phyloP scores from a whole-genome alignment of 495 filamentous ascomycete genomes.

The Talaromyces borbonicus region DNA sequence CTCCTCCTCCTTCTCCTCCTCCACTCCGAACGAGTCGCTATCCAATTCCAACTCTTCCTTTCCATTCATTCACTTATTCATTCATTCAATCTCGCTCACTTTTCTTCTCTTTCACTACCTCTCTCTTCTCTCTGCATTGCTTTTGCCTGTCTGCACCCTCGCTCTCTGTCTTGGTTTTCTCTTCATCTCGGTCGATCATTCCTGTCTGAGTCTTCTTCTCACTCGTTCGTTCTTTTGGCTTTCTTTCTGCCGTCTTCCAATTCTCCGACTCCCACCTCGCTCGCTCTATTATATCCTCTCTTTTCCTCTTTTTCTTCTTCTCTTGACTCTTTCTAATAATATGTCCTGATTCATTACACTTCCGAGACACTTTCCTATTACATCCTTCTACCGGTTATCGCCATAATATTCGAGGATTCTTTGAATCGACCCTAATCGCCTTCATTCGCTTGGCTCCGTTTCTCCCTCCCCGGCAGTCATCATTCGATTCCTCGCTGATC shows the following conservation, averaged over 20 bases:
- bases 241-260: conserved; percentile 11
- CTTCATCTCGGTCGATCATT: conserved; percentile 6
- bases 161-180: conserved; percentile 13
- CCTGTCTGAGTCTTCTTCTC: conserved; percentile 6
- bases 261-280: conserved; percentile 8
- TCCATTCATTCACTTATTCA: background rate
- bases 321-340: too few relatives aligned
- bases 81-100: background rate
- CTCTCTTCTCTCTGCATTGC: conserved; percentile 8
- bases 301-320: conserved; percentile 13
- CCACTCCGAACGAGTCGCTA: background rate
- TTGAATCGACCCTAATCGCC: too few relatives aligned
- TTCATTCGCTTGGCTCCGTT: too few relatives aligned
- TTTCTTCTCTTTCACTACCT: background rate
- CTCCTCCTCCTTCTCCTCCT: background rate
- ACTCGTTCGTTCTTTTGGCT: conserved; percentile 11
- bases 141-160: too few relatives aligned
- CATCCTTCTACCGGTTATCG: too few relatives aligned
- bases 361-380: too few relatives aligned
- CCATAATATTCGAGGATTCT: too few relatives aligned
- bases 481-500: too few relatives aligned
- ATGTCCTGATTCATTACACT: too few relatives aligned
- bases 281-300: conserved; percentile 8
- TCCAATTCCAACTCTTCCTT: background rate
- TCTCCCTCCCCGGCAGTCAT: too few relatives aligned